Evolutionary conservation across 169 alveolate genomes (phyloP).

Genomic region (Plasmodium inui): DNA sequence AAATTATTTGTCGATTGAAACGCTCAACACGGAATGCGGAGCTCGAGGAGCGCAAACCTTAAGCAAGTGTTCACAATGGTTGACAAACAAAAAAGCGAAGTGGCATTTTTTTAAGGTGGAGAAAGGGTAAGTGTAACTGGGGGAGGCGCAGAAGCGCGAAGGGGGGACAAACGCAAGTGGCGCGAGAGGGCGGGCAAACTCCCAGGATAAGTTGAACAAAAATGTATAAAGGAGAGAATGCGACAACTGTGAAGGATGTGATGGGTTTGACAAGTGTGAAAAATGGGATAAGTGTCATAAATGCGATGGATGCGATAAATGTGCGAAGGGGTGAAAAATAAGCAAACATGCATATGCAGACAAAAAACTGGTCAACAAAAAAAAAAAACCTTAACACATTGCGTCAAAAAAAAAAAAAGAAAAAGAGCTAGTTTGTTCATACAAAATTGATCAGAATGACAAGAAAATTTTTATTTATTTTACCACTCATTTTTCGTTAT

Average conservation of each 20-base stretch:
- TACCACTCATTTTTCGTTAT: not conserved
- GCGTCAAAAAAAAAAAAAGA: conserved; percentile 32
- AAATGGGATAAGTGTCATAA: not conserved
- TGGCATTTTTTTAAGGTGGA: not conserved
- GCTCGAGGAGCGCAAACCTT: not conserved
- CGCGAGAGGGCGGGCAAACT: not conserved
- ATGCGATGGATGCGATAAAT: not conserved
- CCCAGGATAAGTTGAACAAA: not conserved
- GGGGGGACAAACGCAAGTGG: not conserved
- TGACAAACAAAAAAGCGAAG: not conserved
- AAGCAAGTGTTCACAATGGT: not conserved
- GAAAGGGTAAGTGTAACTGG: not conserved
- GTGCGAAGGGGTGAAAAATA: not conserved
- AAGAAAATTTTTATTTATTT: not conserved
- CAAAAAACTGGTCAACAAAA: not conserved
- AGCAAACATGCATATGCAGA: conserved; percentile 11
- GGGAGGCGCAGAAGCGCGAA: not conserved
- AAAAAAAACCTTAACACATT: conserved; percentile 14
- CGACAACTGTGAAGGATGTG: not conserved
- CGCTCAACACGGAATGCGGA: not conserved
- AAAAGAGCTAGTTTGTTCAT: conserved; percentile 35
- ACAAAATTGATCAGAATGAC: conserved; percentile 14
- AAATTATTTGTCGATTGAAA: not conserved
- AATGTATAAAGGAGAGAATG: not conserved
- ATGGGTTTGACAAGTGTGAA: not conserved